Conservation (phyloP, 164 flowering plant genomes). For the Tetrastigma voinierianum region DNA sequence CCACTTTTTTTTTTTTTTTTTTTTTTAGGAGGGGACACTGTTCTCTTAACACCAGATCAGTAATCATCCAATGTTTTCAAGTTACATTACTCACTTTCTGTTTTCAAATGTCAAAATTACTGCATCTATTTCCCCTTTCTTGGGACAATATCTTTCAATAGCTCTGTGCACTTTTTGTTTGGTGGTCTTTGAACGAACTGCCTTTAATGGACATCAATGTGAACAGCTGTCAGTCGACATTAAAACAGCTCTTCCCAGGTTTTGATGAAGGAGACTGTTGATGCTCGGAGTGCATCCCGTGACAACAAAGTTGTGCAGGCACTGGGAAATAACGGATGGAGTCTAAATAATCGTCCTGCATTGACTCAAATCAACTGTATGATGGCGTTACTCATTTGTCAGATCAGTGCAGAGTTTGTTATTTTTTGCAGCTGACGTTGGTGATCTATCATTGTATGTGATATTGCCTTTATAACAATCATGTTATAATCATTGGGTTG, state of each 20-base stretch:
- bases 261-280: conserved; percentile 54
- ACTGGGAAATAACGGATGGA: conserved; percentile 87
- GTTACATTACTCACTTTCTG: too few relatives aligned
- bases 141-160: too few relatives aligned
- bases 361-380: conserved; percentile 77
- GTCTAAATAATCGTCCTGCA: conserved; percentile 84
- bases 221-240: conserved; percentile 79
- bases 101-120: too few relatives aligned
- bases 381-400: conserved; percentile 89
- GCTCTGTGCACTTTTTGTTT: neutral
- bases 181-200: neutral
- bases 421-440: neutral
- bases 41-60: too few relatives aligned
- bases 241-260: conserved; percentile 85
- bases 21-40: too few relatives aligned
- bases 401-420: conserved; percentile 88
- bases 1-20: too few relatives aligned
- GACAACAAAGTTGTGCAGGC: conserved; percentile 84
- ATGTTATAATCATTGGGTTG: conserved; percentile 40
- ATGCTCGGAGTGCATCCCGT: conserved; percentile 62
- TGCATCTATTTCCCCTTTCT: too few relatives aligned
- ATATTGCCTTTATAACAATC: neutral
- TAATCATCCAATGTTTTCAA: too few relatives aligned
- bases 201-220: conserved; percentile 6
- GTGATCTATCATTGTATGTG: neutral